These are phyloP conservation scores for Cladosporium halotolerans DNA, from an alignment of 2,329 filamentous ascomycete species.

Conservation along the genomic window DNA sequence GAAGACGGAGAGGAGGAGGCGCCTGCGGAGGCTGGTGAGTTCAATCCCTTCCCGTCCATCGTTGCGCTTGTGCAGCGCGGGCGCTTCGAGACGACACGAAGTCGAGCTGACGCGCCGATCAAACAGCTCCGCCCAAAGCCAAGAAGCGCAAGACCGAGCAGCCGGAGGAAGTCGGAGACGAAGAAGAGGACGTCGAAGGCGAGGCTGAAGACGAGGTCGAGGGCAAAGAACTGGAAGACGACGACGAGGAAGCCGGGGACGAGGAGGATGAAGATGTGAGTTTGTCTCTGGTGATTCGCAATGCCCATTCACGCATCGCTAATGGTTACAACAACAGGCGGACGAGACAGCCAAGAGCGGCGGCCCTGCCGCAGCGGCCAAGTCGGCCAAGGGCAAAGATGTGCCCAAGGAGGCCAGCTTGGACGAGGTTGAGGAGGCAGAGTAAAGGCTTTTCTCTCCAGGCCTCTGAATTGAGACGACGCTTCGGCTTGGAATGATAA, in stretches of 20 bases:
- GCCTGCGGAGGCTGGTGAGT: not conserved
- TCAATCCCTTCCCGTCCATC: not conserved
- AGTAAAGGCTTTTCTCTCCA: slow-evolving; percentile 2
- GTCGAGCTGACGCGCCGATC: not conserved
- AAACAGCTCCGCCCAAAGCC: slow-evolving; percentile 19
- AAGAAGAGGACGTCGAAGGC: slow-evolving; percentile 15
- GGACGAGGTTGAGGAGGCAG: slow-evolving; percentile 25
- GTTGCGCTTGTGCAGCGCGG: not conserved
- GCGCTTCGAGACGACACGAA: too few species aligned
- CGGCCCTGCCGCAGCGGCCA: slow-evolving; percentile 27
- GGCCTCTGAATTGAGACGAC: too few species aligned
- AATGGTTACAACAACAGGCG: slow-evolving; percentile 10
- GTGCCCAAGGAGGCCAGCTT: slow-evolving; percentile 29
- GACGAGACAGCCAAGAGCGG: slow-evolving; percentile 23
- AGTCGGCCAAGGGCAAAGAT: slow-evolving; percentile 22
- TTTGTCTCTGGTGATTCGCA: not conserved
- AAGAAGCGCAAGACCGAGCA: slow-evolving; percentile 28
- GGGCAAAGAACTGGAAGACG: slow-evolving; percentile 16
- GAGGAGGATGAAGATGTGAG: slow-evolving; percentile 20
- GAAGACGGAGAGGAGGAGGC: slow-evolving; percentile 13
- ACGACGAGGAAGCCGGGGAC: slow-evolving; percentile 15
- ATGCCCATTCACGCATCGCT: not conserved
- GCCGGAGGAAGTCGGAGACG: slow-evolving; percentile 18
- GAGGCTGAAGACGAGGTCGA: slow-evolving; percentile 17
- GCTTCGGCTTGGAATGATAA: too few species aligned